Evolutionary conservation across 2,329 filamentous ascomycete genomes (phyloP).

Genomic region (Phyllosticta citribraziliensis): DNA sequence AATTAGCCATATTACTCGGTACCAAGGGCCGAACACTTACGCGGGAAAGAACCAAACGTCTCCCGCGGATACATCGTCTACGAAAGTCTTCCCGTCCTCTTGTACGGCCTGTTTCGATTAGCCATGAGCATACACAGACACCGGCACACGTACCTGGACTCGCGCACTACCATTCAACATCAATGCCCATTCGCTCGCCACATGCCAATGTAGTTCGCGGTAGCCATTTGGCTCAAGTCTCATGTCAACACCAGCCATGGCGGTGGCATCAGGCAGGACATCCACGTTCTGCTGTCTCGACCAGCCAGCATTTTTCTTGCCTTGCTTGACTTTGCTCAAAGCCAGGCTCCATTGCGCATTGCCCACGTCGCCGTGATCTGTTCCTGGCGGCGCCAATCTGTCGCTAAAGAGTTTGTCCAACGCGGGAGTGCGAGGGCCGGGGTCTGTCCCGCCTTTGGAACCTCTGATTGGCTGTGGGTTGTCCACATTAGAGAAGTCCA

Average conservation of each 20-base stretch:
- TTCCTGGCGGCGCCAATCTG: constrained; percentile 43
- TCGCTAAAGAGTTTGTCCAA: constrained; percentile 48
- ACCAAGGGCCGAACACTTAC: not conserved
- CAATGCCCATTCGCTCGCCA: constrained; percentile 30
- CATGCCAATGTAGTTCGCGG: constrained; percentile 22
- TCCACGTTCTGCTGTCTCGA: constrained; percentile 44
- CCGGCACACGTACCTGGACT: constrained; percentile 15
- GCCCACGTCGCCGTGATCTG: constrained; percentile 40
- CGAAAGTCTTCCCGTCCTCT: constrained; percentile 12
- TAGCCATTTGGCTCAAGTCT: constrained; percentile 12
- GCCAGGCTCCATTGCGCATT: constrained; percentile 47
- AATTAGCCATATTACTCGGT: not conserved
- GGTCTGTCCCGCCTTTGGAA: constrained; percentile 39
- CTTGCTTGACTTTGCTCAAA: constrained; percentile 15
- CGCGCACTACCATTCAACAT: constrained; percentile 30
- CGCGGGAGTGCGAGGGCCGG: constrained; percentile 42
- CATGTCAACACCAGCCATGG: constrained; percentile 14
- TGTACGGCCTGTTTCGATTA: constrained; percentile 8
- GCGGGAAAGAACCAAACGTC: constrained; percentile 16
- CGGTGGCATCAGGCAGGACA: constrained; percentile 35
- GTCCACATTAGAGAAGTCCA: constrained; percentile 44
- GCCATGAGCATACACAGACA: not conserved
- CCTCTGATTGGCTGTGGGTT: constrained; percentile 49
- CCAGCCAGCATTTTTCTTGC: constrained; percentile 39
- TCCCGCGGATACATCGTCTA: constrained; percentile 13